These are phyloP conservation scores for Rhizoclosmatium sp. DNA, from an alignment of 192 early-diverging fungal species.

Conservation along the genomic window DNA sequence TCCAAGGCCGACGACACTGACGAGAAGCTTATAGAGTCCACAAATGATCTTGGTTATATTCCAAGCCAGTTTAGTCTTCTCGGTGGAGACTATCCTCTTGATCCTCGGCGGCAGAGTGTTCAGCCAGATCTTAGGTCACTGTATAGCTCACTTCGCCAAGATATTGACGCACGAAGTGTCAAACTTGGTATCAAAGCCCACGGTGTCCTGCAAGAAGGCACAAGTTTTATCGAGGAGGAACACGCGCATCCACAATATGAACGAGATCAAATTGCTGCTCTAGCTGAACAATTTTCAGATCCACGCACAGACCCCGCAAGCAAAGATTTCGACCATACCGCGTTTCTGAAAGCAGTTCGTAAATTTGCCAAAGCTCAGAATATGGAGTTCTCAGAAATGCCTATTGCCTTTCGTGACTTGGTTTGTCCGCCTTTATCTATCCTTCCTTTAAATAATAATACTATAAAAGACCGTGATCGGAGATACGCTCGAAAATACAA, in stretches of 20 bases:
- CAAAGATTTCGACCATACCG: conserved; percentile 14
- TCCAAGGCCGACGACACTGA: too few relatives aligned
- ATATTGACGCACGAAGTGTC: too few relatives aligned
- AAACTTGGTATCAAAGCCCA: too few relatives aligned
- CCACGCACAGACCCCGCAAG: conserved; percentile 11
- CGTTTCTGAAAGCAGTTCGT: background rate
- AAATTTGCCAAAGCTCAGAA: background rate
- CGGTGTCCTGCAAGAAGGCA: too few relatives aligned
- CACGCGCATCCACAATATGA: too few relatives aligned
- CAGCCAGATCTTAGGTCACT: background rate
- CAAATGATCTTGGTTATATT: too few relatives aligned
- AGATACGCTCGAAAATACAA: conserved; percentile 2
- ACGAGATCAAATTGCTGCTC: too few relatives aligned
- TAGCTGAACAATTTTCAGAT: background rate
- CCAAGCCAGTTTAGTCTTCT: too few relatives aligned
- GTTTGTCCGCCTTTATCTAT: background rate
- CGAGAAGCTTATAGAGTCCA: too few relatives aligned
- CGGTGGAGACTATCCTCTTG: too few relatives aligned
- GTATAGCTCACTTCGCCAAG: background rate
- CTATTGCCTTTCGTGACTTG: conserved; percentile 25
- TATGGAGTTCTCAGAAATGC: conserved; percentile 37
- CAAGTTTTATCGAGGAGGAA: too few relatives aligned
- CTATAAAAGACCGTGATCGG: conserved; percentile 13
- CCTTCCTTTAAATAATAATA: background rate
- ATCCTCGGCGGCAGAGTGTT: too few relatives aligned